Evolutionary conservation across 2,329 filamentous ascomycete genomes (phyloP), one percentile per base, ranked within the genome.

Genomic region (Colletotrichum scovillei): DNA sequence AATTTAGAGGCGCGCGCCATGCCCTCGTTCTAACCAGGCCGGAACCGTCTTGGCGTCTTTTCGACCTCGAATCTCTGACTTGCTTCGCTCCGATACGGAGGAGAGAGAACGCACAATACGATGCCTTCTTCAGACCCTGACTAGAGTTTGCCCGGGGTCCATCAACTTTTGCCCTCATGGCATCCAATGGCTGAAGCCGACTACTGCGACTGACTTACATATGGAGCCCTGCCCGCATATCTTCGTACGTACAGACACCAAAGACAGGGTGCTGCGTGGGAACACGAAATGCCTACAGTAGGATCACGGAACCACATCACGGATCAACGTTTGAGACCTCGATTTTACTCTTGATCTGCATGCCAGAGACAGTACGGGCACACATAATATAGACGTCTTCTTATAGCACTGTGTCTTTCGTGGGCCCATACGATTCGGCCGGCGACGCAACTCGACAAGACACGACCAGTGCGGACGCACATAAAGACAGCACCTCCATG

Each of bases 191-290:
- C 28, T 55, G 55, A 22, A 38, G 56, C 28, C 35, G 46, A 52
- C 70, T 73, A 66, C 70, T 73, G 67, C 70, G 62, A 70, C 28
- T 70, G 46, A 70, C 67, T 73, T 70, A 70, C 70, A 73, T 70
- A 70, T 60, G 67, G 55, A 52, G 32, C 62, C 62, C 53, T 35
- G 67, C 67, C 67, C 56, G 70, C 60, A 70, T 73, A 62, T 66
- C 35, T 57, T 73, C 42, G 55, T 70, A 70, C 67, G 70, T 60
- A 64, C 35, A 62, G 55, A 46, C 55, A 65, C 60, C 53, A 65
- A 56, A 42, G 60, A 38, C 60, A 73, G 70, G 70, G 70, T 66
- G 67, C 55, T 28, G 46, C 42, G 49, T 35, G 55, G 24, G n/a
- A 60, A 66, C 60, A 53, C 53, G 42, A 32, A 42, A 69, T 59